These are phyloP conservation scores for Suhomyces maxii DNA, from an alignment of 1,139 yeast species.

Conservation along the genomic window DNA sequence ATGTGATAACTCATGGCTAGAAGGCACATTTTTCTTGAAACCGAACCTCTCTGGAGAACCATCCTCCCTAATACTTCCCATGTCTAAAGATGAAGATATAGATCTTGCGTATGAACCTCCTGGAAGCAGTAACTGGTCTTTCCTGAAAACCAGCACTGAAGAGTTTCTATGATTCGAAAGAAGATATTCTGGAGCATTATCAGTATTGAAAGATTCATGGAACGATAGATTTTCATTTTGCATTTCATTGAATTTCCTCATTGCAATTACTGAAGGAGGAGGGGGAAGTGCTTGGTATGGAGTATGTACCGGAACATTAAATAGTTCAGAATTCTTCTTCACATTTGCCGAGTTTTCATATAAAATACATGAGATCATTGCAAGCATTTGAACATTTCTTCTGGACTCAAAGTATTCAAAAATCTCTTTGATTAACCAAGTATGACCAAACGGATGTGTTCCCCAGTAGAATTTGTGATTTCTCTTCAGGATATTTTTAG, in stretches of 20 bases:
- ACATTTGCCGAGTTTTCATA: constrained; percentile 39
- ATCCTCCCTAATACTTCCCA: constrained; percentile 27
- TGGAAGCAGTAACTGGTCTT: constrained; percentile 17
- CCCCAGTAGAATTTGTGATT: constrained; percentile 66
- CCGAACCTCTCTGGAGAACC: constrained; percentile 27
- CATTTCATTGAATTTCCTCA: constrained; percentile 16
- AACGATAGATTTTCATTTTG: constrained; percentile 7
- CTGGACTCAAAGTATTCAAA: constrained; percentile 62
- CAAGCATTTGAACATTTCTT: constrained; percentile 84
- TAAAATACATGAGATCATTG: constrained; percentile 77
- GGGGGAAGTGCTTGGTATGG: constrained; percentile 44
- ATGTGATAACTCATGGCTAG: constrained; percentile 1
- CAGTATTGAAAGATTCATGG: constrained; percentile 14
- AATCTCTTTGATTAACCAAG: constrained; percentile 67
- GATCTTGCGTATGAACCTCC: constrained; percentile 19
- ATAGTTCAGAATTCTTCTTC: constrained; percentile 17
- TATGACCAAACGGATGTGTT: constrained; percentile 73
- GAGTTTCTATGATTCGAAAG: constrained; percentile 16
- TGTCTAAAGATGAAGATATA: constrained; percentile 30
- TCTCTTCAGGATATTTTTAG: constrained; percentile 16
- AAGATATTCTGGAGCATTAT: constrained; percentile 9
- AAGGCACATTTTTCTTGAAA: constrained; percentile 11
- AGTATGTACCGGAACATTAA: constrained; percentile 47
- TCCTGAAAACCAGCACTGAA: constrained; percentile 23
- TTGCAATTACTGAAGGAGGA: constrained; percentile 27